phyloP scores from a whole-genome alignment of 2,329 filamentous ascomycete species.

The Venturia pyrina region DNA sequence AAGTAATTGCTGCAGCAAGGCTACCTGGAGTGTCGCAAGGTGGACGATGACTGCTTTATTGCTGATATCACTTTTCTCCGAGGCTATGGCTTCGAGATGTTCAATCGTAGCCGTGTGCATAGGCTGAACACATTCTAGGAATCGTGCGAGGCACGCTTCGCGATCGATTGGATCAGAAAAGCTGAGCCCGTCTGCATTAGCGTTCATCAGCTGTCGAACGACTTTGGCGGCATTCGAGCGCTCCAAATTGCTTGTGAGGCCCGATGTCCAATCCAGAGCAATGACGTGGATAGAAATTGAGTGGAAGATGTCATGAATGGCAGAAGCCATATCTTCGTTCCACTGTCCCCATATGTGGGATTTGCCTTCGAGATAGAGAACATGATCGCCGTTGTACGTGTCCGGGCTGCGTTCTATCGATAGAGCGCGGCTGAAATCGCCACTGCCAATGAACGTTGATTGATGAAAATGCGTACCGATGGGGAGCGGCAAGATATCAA shows the following conservation, averaged over 20 bases:
- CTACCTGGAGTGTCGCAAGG: background rate
- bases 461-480: constrained; percentile 46
- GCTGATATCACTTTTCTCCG: background rate
- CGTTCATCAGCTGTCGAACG: constrained; percentile 1
- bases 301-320: constrained; percentile 30
- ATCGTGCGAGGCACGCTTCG: background rate
- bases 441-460: constrained; percentile 48
- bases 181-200: constrained; percentile 5
- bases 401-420: constrained; percentile 27
- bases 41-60: background rate
- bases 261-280: background rate
- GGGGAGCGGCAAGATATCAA: constrained; percentile 40
- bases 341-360: constrained; percentile 41
- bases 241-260: background rate
- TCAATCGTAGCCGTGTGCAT: background rate
- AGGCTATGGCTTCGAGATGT: background rate
- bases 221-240: background rate
- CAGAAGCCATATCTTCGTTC: constrained; percentile 44
- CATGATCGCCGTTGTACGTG: constrained; percentile 26
- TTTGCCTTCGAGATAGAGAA: constrained; percentile 26
- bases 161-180: constrained; percentile 14
- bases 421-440: constrained; percentile 40
- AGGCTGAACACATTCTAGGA: constrained; percentile 3
- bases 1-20: background rate
- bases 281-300: background rate